Conservation (phyloP, 176 grass and related monocot species). For the Paspalum vaginatum region DNA sequence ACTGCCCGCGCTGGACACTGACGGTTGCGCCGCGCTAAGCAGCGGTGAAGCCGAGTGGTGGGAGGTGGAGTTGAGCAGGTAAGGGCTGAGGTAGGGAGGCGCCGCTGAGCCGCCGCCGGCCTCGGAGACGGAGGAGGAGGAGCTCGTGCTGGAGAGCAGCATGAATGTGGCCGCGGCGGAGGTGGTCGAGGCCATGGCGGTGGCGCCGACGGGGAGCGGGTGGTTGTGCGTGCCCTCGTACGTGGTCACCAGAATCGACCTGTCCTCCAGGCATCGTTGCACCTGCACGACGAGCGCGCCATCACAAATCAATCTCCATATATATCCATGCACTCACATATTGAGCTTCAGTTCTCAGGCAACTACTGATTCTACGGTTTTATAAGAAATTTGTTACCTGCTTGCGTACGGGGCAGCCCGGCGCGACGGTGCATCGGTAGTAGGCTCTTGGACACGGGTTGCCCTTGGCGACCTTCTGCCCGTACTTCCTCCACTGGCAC, state of each 20-base stretch:
- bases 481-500: slow-evolving; percentile 97
- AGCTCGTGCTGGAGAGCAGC: slow-evolving; percentile 67
- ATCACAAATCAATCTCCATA: slow-evolving; percentile 17
- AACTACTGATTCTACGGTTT: too few relatives aligned
- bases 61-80: slow-evolving; percentile 58
- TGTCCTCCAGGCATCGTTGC: slow-evolving; percentile 92
- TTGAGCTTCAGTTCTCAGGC: too few relatives aligned
- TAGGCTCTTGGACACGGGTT: slow-evolving; percentile 97
- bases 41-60: slow-evolving; percentile 31
- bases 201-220: slow-evolving; percentile 87
- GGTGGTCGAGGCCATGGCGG: slow-evolving; percentile 88
- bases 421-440: slow-evolving; percentile 93
- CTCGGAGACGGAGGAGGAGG: slow-evolving; percentile 57
- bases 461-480: slow-evolving; percentile 96
- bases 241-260: slow-evolving; percentile 94
- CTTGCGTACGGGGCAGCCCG: slow-evolving; percentile 94
- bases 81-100: slow-evolving; percentile 71
- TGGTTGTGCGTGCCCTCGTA: slow-evolving; percentile 99
- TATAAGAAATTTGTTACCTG: slow-evolving; percentile 45
- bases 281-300: slow-evolving; percentile 48
- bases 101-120: slow-evolving; percentile 28
- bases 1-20: background rate
- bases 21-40: background rate
- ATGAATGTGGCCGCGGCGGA: slow-evolving; percentile 71
- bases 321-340: background rate